phyloP scores from a whole-genome alignment of 805 yeast species.

The Yarrowia bubula region DNA sequence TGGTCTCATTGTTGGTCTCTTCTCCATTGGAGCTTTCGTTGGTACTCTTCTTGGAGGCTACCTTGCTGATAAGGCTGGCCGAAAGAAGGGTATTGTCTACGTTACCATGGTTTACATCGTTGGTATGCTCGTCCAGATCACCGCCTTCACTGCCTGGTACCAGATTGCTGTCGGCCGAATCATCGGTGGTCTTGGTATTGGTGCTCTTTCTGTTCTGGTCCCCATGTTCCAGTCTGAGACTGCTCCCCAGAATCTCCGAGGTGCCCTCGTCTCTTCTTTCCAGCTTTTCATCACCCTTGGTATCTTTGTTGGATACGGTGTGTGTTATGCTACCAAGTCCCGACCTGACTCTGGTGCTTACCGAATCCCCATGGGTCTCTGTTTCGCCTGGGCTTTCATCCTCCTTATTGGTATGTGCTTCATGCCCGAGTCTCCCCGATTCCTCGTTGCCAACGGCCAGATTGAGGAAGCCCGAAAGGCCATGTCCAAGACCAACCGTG shows the following conservation, averaged over 20 bases:
- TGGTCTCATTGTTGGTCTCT: slow-evolving; percentile 69
- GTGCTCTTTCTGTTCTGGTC: slow-evolving; percentile 70
- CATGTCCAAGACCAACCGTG: slow-evolving; percentile 47
- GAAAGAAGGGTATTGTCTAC: slow-evolving; percentile 39
- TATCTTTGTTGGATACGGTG: slow-evolving; percentile 63
- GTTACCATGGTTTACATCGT: slow-evolving; percentile 51
- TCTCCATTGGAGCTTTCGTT: slow-evolving; percentile 67
- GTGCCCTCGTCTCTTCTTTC: slow-evolving; percentile 71
- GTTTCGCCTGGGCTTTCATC: slow-evolving; percentile 65
- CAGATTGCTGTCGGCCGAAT: slow-evolving; percentile 65
- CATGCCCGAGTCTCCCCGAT: slow-evolving; percentile 78
- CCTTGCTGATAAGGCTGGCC: slow-evolving; percentile 53
- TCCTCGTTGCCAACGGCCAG: slow-evolving; percentile 55
- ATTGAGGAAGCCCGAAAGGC: slow-evolving; percentile 57
- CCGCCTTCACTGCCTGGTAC: slow-evolving; percentile 44
- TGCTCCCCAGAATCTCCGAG: slow-evolving; percentile 75
- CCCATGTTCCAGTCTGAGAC: slow-evolving; percentile 80
- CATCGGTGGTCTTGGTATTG: slow-evolving; percentile 75
- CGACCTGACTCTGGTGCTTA: slow-evolving; percentile 51
- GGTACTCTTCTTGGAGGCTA: slow-evolving; percentile 67
- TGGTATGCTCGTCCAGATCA: slow-evolving; percentile 53
- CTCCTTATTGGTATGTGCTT: slow-evolving; percentile 60
- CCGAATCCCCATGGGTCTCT: slow-evolving; percentile 73
- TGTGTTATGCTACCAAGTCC: slow-evolving; percentile 64
- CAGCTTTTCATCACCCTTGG: slow-evolving; percentile 77